Conservation (phyloP, 352 stramenopile genomes). For the Elongisporangium senticosum region DNA sequence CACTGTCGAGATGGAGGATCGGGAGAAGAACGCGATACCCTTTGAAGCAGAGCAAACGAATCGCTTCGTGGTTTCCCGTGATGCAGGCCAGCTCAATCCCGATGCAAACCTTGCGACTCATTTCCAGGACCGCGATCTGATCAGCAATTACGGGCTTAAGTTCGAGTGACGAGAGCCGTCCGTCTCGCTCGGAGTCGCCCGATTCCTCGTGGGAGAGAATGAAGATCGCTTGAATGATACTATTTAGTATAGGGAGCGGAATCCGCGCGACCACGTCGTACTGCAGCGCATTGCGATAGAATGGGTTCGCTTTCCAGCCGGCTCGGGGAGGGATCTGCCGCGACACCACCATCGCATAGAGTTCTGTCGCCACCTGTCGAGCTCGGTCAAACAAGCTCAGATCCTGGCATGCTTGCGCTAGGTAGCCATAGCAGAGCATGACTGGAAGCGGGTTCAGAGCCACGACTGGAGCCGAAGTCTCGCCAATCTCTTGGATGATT, state of each 20-base stretch:
- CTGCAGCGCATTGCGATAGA: slow-evolving; percentile 58
- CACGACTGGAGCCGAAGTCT: slow-evolving; percentile 51
- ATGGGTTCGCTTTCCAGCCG: slow-evolving; percentile 50
- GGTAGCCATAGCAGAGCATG: slow-evolving; percentile 60
- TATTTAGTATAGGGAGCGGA: slow-evolving; percentile 44
- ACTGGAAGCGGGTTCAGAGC: slow-evolving; percentile 65
- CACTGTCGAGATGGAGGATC: slow-evolving; percentile 48
- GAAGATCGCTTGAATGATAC: slow-evolving; percentile 40
- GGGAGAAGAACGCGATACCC: slow-evolving; percentile 61
- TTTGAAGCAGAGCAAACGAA: slow-evolving; percentile 54
- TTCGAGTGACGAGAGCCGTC: slow-evolving; percentile 22
- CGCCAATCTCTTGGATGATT: slow-evolving; percentile 61
- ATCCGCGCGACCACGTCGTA: slow-evolving; percentile 35
- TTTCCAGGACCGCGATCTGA: slow-evolving; percentile 44
- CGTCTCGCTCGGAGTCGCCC: slow-evolving; percentile 37
- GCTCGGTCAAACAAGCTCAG: slow-evolving; percentile 21
- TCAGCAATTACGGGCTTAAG: slow-evolving; percentile 18
- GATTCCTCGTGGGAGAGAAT: slow-evolving; percentile 50
- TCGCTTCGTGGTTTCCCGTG: slow-evolving; percentile 40
- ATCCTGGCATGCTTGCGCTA: slow-evolving; percentile 49
- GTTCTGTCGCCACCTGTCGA: slow-evolving; percentile 27
- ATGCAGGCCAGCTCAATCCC: slow-evolving; percentile 57
- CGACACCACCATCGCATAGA: slow-evolving; percentile 51
- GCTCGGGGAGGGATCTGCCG: slow-evolving; percentile 14
- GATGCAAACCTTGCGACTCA: slow-evolving; percentile 41